These are phyloP conservation scores for Heliamphora pulchella DNA, from an alignment of 179 eudicot genomes.

Conservation along the genomic window DNA sequence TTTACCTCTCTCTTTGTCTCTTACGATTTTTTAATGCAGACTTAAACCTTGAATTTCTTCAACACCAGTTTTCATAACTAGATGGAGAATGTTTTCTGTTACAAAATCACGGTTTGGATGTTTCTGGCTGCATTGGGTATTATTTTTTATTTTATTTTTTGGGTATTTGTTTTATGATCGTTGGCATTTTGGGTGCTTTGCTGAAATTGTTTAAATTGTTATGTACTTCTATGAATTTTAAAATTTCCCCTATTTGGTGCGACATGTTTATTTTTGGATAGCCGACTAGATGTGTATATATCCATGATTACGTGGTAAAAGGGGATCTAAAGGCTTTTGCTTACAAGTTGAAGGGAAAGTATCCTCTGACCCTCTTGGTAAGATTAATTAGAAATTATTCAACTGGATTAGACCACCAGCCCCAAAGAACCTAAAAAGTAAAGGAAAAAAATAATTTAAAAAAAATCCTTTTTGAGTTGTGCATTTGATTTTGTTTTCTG, in stretches of 20 bases:
- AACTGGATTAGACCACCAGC: not conserved
- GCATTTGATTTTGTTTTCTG: not conserved
- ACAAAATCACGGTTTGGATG: not conserved
- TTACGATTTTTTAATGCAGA: not conserved
- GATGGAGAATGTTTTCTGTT: not conserved
- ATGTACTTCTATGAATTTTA: not conserved
- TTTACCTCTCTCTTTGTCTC: not conserved
- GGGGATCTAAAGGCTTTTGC: constrained; percentile 88
- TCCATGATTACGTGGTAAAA: constrained; percentile 84
- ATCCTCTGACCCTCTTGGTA: constrained; percentile 95
- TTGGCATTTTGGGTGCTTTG: not conserved
- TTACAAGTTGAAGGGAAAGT: constrained; percentile 92
- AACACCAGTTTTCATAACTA: not conserved
- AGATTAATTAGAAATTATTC: not conserved
- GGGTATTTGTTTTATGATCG: not conserved
- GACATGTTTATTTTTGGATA: constrained; percentile 11
- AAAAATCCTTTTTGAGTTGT: not conserved
- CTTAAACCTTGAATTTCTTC: not conserved
- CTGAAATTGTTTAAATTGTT: not conserved
- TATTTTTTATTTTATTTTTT: not conserved
- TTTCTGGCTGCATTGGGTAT: not conserved
- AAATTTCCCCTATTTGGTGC: not conserved
- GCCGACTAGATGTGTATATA: constrained; percentile 83
- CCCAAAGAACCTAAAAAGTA: not conserved
- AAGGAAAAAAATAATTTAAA: not conserved